phyloP scores from a whole-genome alignment of 495 filamentous ascomycete species.

The Tuber melanosporum region DNA sequence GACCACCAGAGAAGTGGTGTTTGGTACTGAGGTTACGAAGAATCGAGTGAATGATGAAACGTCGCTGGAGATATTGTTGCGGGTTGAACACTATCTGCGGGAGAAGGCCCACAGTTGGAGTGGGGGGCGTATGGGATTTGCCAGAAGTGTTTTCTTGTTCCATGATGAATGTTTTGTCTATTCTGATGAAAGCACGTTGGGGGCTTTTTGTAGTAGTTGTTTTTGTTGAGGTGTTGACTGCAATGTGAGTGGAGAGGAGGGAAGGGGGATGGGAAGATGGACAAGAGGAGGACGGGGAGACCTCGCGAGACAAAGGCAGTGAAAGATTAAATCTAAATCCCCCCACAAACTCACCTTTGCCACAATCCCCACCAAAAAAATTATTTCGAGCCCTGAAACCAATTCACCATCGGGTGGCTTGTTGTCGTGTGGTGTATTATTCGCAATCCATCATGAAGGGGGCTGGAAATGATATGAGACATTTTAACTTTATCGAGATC shows the following conservation, averaged over 20 bases:
- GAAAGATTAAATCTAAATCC: neutral
- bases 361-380: neutral
- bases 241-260: neutral
- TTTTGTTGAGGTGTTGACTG: neutral
- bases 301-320: neutral
- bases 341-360: neutral
- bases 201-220: neutral
- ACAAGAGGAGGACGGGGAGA: neutral
- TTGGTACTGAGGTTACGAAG: conserved; percentile 14
- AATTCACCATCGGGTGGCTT: neutral
- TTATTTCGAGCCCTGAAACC: neutral
- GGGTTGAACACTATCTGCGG: conserved; percentile 30
- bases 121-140: neutral
- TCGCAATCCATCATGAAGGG: neutral
- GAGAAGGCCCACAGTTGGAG: neutral
- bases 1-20: conserved; percentile 16
- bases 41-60: conserved; percentile 24
- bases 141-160: neutral
- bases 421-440: neutral
- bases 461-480: neutral
- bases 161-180: neutral
- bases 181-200: neutral
- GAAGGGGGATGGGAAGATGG: neutral
- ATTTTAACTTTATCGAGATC: neutral
- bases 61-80: conserved; percentile 35